Conservation (phyloP, 495 filamentous ascomycete species). For the Thermothielavioides terrestris region DNA sequence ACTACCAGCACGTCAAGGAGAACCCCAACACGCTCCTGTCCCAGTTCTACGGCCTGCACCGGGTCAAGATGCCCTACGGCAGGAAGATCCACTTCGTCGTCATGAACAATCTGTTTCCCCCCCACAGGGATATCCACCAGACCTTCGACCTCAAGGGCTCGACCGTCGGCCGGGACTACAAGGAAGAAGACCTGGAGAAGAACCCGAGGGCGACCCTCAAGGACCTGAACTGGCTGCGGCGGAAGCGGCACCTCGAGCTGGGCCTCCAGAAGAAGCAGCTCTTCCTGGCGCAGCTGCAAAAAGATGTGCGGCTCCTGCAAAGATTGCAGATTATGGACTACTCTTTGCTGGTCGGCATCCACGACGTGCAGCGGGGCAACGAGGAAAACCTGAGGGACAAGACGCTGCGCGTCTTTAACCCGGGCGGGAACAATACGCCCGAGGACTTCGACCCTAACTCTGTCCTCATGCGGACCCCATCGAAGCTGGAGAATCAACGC, state of each 20-base stretch:
- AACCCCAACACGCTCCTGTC: conserved; percentile 96
- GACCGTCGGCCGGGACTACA: conserved; percentile 84
- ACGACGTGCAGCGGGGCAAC: conserved; percentile 81
- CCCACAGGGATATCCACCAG: conserved; percentile 92
- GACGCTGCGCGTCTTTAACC: conserved; percentile 90
- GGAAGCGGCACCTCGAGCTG: conserved; percentile 76
- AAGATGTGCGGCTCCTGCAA: conserved; percentile 79
- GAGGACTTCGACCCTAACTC: conserved; percentile 44
- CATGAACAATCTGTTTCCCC: conserved; percentile 99
- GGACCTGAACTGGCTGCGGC: conserved; percentile 91
- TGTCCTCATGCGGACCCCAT: conserved; percentile 81
- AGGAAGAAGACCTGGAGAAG: conserved; percentile 74
- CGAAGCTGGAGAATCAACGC: conserved; percentile 83
- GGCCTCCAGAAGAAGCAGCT: conserved; percentile 75
- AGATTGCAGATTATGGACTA: conserved; percentile 97
- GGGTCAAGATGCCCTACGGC: conserved; percentile 97
- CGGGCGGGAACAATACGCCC: conserved; percentile 58
- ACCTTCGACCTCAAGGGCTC: conserved; percentile 98
- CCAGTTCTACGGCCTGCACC: conserved; percentile 95
- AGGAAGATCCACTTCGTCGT: conserved; percentile 99
- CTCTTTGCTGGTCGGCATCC: conserved; percentile 87
- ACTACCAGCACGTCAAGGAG: conserved; percentile 84
- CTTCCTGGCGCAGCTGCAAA: conserved; percentile 81
- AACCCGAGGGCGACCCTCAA: conserved; percentile 93
- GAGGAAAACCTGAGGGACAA: conserved; percentile 94